Percentiles rank a stretch among this genome's conserved stretches.
phyloP scores from a whole-genome alignment of 176 grass and related monocot genomes.

The Typha latifolia region DNA sequence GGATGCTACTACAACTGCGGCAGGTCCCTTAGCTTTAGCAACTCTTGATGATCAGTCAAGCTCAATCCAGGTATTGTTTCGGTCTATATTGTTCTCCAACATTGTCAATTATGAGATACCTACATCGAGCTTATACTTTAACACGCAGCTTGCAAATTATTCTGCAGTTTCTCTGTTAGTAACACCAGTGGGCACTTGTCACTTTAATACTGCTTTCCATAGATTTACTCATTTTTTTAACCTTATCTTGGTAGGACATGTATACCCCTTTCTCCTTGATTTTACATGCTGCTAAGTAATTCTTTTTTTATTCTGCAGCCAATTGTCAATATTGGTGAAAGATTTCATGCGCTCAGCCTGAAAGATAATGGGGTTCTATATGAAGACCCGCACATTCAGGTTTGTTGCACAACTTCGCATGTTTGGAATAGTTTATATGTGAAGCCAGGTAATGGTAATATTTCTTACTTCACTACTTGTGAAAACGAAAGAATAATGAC shows the following conservation, averaged over 20 bases:
- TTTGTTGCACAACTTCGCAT: slow-evolving; percentile 6
- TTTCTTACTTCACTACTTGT: not conserved
- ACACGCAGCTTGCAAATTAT: too few relatives aligned
- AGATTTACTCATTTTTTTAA: not conserved
- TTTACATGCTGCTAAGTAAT: slow-evolving; percentile 21
- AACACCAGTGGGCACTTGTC: not conserved
- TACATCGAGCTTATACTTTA: too few relatives aligned
- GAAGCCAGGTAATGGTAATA: too few relatives aligned
- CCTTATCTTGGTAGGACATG: not conserved
- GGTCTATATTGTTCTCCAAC: not conserved
- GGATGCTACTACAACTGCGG: slow-evolving; percentile 44
- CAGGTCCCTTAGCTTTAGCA: slow-evolving; percentile 75
- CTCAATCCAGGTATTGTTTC: slow-evolving; percentile 60
- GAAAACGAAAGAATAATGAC: not conserved
- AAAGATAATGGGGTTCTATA: slow-evolving; percentile 97
- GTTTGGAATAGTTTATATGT: too few relatives aligned
- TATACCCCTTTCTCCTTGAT: slow-evolving; percentile 5
- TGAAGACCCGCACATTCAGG: slow-evolving; percentile 92
- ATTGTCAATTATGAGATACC: too few relatives aligned
- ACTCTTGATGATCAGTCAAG: slow-evolving; percentile 76
- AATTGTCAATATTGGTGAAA: slow-evolving; percentile 63
- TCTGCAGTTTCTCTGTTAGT: not conserved
- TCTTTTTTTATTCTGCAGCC: slow-evolving; percentile 46
- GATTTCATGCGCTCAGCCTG: slow-evolving; percentile 66
- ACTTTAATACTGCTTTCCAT: not conserved